phyloP scores from a whole-genome alignment of 352 stramenopile species.

The Hyaloperonospora arabidopsidis region DNA sequence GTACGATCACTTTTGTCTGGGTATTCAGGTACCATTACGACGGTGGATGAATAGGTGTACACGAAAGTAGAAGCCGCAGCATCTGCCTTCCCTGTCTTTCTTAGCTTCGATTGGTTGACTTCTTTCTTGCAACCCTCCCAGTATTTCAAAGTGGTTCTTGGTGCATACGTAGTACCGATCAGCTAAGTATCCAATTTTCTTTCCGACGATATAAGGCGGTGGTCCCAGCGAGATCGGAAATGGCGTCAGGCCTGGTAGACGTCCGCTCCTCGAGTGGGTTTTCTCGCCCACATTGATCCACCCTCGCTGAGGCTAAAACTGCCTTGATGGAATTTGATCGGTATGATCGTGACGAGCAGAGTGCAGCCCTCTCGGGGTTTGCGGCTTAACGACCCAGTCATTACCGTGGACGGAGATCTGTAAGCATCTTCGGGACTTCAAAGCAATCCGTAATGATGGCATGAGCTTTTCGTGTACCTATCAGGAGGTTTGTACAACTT shows the following conservation, averaged over 20 bases:
- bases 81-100: background rate
- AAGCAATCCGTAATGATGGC: conserved; percentile 8
- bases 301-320: background rate
- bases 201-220: background rate
- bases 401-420: conserved; percentile 1
- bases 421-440: conserved; percentile 4
- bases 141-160: background rate
- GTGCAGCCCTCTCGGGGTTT: background rate
- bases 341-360: background rate
- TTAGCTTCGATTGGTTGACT: too few species aligned
- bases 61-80: conserved; percentile 8
- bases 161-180: background rate
- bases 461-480: conserved; percentile 16
- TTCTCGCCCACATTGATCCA: background rate
- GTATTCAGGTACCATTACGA: conserved; percentile 10
- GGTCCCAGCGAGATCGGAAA: background rate
- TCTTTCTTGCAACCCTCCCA: too few species aligned
- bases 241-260: conserved; percentile 2
- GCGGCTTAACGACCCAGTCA: conserved; percentile 1
- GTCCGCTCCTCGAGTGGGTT: background rate
- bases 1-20: conserved; percentile 7
- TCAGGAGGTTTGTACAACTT: conserved; percentile 5
- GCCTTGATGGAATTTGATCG: background rate
- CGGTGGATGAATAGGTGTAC: conserved; percentile 7
- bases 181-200: background rate